Conservation (phyloP, 106 monocot genomes). For the Apostasia shenzhenica region DNA sequence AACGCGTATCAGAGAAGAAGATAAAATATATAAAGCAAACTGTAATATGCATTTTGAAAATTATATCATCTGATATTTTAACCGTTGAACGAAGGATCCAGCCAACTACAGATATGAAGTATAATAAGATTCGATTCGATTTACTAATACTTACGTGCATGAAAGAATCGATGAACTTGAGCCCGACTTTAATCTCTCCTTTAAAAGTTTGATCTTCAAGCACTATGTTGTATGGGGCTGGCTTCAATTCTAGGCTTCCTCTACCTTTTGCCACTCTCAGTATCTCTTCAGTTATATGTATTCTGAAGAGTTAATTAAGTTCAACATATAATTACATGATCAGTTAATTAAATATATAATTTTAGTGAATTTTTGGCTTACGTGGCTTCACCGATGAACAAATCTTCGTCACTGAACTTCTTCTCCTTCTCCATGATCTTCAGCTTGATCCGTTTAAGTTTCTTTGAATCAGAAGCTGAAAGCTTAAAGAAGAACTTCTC, state of each 20-base stretch:
- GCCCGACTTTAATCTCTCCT: conserved; percentile 70
- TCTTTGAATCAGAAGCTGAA: conserved; percentile 16
- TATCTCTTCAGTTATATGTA: conserved; percentile 41
- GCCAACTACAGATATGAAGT: too few species aligned
- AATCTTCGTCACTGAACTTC: conserved; percentile 12
- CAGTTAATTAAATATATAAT: not conserved
- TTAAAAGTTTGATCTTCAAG: conserved; percentile 43
- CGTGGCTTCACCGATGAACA: conserved; percentile 51
- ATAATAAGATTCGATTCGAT: not conserved
- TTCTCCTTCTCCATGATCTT: conserved; percentile 50
- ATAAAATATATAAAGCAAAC: not conserved
- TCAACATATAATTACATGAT: too few species aligned
- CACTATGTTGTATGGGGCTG: conserved; percentile 62
- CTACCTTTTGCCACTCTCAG: conserved; percentile 33
- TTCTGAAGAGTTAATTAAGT: conserved; percentile 23
- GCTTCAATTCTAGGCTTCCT: conserved; percentile 43
- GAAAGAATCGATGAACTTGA: conserved; percentile 51
- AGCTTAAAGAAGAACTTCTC: conserved; percentile 60
- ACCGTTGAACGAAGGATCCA: too few species aligned
- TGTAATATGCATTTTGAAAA: not conserved
- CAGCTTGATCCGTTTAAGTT: conserved; percentile 27
- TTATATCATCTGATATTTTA: not conserved
- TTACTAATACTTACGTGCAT: not conserved
- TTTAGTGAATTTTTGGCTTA: conserved; percentile 8
- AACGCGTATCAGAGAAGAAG: too few species aligned